These are phyloP conservation scores for Parietichytrium sp. DNA, from an alignment of 108 stramenopile genomes.

Conservation along the genomic window DNA sequence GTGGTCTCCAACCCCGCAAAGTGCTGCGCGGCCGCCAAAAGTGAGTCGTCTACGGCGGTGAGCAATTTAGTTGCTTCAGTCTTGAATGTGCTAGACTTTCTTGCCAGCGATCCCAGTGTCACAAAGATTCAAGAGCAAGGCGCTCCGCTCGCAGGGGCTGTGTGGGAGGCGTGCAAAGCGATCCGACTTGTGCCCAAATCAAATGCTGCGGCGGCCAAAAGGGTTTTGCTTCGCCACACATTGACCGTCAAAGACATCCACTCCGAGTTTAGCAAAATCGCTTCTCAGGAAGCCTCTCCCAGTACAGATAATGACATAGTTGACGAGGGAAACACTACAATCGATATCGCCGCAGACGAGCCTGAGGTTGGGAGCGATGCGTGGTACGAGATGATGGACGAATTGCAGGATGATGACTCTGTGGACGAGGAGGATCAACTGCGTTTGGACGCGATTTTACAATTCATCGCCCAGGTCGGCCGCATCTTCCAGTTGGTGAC, in stretches of 20 bases:
- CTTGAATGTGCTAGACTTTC: no score
- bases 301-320: neutral
- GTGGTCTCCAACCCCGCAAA: no score
- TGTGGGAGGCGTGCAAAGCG: conserved; percentile 18
- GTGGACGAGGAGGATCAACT: neutral
- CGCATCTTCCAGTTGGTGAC: neutral
- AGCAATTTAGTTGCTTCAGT: no score
- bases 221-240: neutral
- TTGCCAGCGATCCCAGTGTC: no score
- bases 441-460: neutral
- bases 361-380: conserved; percentile 3
- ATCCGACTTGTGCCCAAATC: conserved; percentile 7
- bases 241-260: conserved; percentile 1
- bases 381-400: conserved; percentile 36
- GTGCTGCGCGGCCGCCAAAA: no score
- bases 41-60: no score
- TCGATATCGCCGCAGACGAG: neutral
- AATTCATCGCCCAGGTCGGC: neutral
- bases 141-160: no score
- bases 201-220: neutral
- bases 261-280: neutral
- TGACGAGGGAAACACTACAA: neutral
- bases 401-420: neutral
- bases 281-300: neutral
- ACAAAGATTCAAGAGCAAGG: no score